Base-by-base conservation (phyloP, 495 filamentous ascomycete genomes). In the Penicillium waksmanii region DNA sequence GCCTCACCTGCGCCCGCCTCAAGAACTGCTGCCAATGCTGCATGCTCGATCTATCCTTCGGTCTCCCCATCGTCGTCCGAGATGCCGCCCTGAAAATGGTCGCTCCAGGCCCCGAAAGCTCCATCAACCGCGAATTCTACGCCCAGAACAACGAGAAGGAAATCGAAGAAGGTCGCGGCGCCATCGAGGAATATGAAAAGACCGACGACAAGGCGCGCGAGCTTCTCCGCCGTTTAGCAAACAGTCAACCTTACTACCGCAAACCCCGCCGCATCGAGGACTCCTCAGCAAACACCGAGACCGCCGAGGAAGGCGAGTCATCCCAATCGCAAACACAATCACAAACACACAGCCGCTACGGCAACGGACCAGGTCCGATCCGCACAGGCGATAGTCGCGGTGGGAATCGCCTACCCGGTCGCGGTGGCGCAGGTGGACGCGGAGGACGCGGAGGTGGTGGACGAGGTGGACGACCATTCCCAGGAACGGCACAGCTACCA, bases 21-120 rank as follows among this genome's bases (percentile, higher is more conserved):
- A 96, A 96, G 79, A 97, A 97, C 80, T 96, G 95, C 79, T 98
- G 95, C 73, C 95, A 98, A 77, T 96, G 90, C 75, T 98, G 95
- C 79, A 97, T 98, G 92, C 87, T 97, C 50, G 95, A 98, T 83
- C 78, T 98, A 56, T 90, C 89, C 18, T 98, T 97, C 73, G 95
- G 96, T 53, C 76, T 98, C 35, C 95, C 96, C 19, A 96, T 97
- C 66, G 86, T 89, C 46, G 88, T 98, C 49, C 86, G 95, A 61
- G 95, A 98, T 80, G 94, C 95, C n/a, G 95, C 95, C 2, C 83
- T 98, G 51, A 97, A 97, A 80, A 94, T 98, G 84, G 89, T 97
- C 18, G 92, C 93, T 11, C 93, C 93, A 1, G 95, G 95, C 2
- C 95, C 95, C 3, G 82, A 90, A 60, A 95, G 91, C 74, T 87